A percentile compares a stretch with the other conserved stretches of the same genome.
Conservation (phyloP, 768 basidiomycete genomes). For the Chalciporus pseudorubinellus region DNA sequence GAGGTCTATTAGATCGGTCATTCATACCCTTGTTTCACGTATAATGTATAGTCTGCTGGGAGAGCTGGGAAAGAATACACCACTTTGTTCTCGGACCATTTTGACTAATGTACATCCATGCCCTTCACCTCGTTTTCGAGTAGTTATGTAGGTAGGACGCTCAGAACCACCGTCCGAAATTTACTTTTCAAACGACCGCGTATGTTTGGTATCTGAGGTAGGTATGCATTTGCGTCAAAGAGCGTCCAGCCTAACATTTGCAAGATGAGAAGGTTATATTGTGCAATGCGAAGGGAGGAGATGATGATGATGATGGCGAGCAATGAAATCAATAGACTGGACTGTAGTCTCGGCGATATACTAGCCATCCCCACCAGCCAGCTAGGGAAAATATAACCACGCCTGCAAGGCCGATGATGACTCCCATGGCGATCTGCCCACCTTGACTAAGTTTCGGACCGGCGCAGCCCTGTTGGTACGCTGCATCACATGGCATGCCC, state of each 20-base stretch:
- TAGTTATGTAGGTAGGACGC: too few species aligned
- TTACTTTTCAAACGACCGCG: not conserved
- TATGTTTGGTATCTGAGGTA: not conserved
- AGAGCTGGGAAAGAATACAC: not conserved
- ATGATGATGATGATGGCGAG: not conserved
- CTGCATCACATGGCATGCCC: conserved; percentile 79
- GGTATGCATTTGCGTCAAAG: not conserved
- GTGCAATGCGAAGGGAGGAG: not conserved
- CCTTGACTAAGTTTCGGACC: conserved; percentile 53
- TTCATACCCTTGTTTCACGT: too few species aligned
- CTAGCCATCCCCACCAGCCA: conserved; percentile 35
- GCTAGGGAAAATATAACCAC: conserved; percentile 49
- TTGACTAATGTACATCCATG: too few species aligned
- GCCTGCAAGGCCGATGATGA: conserved; percentile 62
- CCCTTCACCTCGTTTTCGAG: too few species aligned
- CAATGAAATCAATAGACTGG: conserved; percentile 15
- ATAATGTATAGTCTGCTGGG: too few species aligned
- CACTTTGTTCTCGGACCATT: too few species aligned
- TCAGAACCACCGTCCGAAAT: too few species aligned
- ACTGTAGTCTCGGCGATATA: conserved; percentile 24
- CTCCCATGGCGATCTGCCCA: conserved; percentile 69
- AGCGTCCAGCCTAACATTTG: not conserved
- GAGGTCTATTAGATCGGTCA: conserved; percentile 50
- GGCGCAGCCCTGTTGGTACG: conserved; percentile 52
- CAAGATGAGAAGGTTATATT: not conserved